phyloP scores from a whole-genome alignment of 2,329 filamentous ascomycete genomes.

The Cladophialophora exuberans region DNA sequence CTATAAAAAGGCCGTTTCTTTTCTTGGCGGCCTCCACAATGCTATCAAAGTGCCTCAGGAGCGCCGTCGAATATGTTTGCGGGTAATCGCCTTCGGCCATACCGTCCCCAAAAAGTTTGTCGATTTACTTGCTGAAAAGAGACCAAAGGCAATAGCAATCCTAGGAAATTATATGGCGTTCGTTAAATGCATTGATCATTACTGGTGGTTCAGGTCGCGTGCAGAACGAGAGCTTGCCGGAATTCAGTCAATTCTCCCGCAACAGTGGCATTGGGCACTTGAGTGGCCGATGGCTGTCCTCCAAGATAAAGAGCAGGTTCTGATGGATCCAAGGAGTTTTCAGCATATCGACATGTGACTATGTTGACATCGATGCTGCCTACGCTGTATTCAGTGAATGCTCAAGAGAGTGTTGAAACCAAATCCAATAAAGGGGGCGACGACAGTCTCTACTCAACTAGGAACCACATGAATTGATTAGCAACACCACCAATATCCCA shows the following conservation, averaged over 20 bases:
- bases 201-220: constrained; percentile 36
- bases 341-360: not conserved
- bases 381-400: no score
- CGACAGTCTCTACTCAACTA: no score
- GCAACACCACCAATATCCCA: no score
- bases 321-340: not conserved
- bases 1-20: not conserved
- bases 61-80: constrained; percentile 33
- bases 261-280: constrained; percentile 38
- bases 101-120: constrained; percentile 37
- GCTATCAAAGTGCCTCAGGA: constrained; percentile 34
- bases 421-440: no score
- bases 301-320: not conserved
- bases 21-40: constrained; percentile 1
- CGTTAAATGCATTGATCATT: constrained; percentile 33
- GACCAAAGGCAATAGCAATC: constrained; percentile 38
- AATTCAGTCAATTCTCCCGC: constrained; percentile 34
- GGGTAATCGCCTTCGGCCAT: constrained; percentile 37
- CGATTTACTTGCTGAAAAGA: constrained; percentile 35
- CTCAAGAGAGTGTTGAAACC: no score
- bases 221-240: constrained; percentile 36
- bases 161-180: constrained; percentile 40
- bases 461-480: no score
- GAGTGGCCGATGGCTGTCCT: constrained; percentile 35
- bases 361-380: no score